These are phyloP conservation scores for Dacryopinax spathularia DNA, from an alignment of 768 basidiomycete species.

Conservation along the genomic window DNA sequence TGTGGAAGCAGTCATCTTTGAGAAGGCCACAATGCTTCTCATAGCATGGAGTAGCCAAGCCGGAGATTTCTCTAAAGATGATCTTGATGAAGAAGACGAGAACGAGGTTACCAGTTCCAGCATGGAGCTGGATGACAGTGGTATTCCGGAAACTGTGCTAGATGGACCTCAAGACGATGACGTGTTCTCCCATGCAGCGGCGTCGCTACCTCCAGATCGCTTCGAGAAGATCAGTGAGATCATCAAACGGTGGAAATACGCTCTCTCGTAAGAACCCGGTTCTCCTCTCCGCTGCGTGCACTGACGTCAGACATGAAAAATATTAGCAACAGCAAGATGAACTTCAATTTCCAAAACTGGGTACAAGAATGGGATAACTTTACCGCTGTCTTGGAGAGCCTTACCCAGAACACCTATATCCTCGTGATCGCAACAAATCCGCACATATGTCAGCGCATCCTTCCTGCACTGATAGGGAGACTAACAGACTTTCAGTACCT, in stretches of 20 bases:
- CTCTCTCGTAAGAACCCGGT: slow-evolving; percentile 52
- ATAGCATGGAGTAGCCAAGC: slow-evolving; percentile 40
- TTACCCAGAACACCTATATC: slow-evolving; percentile 88
- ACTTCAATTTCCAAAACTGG: slow-evolving; percentile 51
- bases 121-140: too few relatives aligned
- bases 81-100: slow-evolving; percentile 1
- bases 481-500: neutral
- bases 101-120: neutral
- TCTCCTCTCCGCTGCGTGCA: neutral
- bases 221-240: slow-evolving; percentile 50
- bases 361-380: slow-evolving; percentile 31
- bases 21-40: slow-evolving; percentile 94
- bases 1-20: slow-evolving; percentile 89
- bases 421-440: slow-evolving; percentile 81
- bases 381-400: slow-evolving; percentile 78
- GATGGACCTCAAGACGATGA: neutral
- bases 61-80: neutral
- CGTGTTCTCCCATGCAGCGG: slow-evolving; percentile 16
- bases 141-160: slow-evolving; percentile 1
- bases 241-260: slow-evolving; percentile 85
- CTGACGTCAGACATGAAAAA: slow-evolving; percentile 16
- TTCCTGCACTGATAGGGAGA: neutral
- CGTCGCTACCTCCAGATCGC: slow-evolving; percentile 22
- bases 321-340: slow-evolving; percentile 36
- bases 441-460: slow-evolving; percentile 49